phyloP scores from a whole-genome alignment of 306 rosid genomes.

The Prunus mume region DNA sequence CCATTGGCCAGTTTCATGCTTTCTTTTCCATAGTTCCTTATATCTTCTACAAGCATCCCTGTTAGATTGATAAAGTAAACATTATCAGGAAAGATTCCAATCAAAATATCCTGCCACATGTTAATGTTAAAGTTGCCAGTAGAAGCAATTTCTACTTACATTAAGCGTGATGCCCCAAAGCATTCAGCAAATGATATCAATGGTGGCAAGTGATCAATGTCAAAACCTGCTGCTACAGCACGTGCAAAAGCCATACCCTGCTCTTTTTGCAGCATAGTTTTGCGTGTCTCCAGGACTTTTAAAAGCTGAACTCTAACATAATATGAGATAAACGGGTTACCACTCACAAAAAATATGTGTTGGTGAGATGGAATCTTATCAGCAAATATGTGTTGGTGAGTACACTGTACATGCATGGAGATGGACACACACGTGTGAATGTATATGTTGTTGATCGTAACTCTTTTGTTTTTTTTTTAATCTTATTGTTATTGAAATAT shows the following conservation, averaged over 20 bases:
- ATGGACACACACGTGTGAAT: neutral
- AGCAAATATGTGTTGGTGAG: neutral
- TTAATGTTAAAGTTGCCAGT: neutral
- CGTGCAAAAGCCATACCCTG: constrained; percentile 99
- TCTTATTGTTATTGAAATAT: neutral
- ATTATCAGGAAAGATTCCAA: constrained; percentile 13
- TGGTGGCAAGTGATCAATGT: constrained; percentile 60
- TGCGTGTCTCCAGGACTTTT: constrained; percentile 93
- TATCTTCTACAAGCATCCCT: constrained; percentile 84
- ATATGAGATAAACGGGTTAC: constrained; percentile 17
- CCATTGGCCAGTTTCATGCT: constrained; percentile 99
- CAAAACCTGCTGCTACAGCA: constrained; percentile 99
- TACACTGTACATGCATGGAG: neutral
- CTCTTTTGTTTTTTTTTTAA: neutral
- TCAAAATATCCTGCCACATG: constrained; percentile 15
- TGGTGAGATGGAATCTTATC: neutral
- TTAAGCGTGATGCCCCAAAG: constrained; percentile 93
- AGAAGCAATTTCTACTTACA: constrained; percentile 45
- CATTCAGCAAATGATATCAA: constrained; percentile 82
- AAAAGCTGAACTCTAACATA: constrained; percentile 77
- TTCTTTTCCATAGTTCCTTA: constrained; percentile 85
- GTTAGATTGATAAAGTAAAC: constrained; percentile 24
- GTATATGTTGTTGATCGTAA: neutral
- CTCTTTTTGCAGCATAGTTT: constrained; percentile 86
- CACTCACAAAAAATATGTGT: neutral